Evolutionary conservation across 2,329 filamentous ascomycete genomes (phyloP), one percentile per base, ranked within the genome.

Genomic region (Calonectria naviculata): DNA sequence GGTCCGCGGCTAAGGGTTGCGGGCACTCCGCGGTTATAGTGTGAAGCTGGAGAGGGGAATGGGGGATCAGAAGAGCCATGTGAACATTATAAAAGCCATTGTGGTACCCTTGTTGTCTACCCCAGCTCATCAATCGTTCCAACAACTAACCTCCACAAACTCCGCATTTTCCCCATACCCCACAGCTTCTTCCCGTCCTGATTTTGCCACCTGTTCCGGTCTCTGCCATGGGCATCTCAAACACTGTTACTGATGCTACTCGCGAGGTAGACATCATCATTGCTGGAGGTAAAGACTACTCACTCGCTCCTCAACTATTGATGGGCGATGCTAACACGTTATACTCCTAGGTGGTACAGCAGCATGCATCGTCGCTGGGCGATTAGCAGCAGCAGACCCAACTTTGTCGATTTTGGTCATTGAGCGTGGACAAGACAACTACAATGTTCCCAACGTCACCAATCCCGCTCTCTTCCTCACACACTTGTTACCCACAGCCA

Each of bases 401-500:
- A 67, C 64, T 24, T 65, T 81, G 19, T 78, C 78, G 0, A 75
- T 82, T n/a, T 71, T 82, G 5, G 61, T 82, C 21, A 77, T 82
- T n/a, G 81, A 82, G 34, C 72, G 76, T 4, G 81, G 81, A 4
- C 74, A 68, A 19, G 72, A 82, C 52, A 81, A 81, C 56, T 73
- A 74, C 28, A 73, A 78, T 15, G 73, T 79, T 12, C 75, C 76
- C 2, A 75, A 72, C 34, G 73, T 82, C n/a, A 72, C 75, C 31
- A 74, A 80, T 28, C 80, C 80, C 2, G 75, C 75, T 4, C 74
- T 81, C 21, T 79, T 77, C 61, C 61, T 80, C 15, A 69, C 65
- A 4, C 71, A 80, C 46, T 62, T 81, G 1, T 42, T 71, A 3
- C 78, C 80, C 0, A 73, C 73, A 0, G 75, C 71, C 62, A 77